A percentile compares a stretch with the other conserved stretches of the same genome.
Conservation (phyloP, 1,284 basidiomycete species). For the Sanghuangporus sanghuang region DNA sequence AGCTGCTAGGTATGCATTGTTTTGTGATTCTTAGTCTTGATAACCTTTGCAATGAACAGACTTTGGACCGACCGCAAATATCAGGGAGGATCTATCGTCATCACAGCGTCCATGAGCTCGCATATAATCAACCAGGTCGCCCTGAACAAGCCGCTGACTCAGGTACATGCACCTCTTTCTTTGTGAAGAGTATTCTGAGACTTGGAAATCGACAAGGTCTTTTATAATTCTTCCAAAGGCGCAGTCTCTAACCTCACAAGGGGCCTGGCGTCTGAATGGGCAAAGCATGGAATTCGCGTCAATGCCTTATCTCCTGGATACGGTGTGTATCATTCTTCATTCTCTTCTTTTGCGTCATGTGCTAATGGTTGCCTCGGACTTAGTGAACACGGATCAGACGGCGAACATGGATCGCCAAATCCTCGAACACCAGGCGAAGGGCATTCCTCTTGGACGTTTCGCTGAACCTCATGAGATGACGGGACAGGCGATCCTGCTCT, state of each 20-base stretch:
- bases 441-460: conserved; percentile 39
- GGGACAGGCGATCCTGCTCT: conserved; percentile 37
- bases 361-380: conserved; percentile 1
- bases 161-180: conserved; percentile 24
- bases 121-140: conserved; percentile 41
- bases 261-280: conserved; percentile 61
- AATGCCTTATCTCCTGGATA: conserved; percentile 61
- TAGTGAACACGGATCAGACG: conserved; percentile 36
- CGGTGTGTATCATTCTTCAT: conserved; percentile 27
- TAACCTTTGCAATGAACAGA: conserved; percentile 13
- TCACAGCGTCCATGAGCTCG: conserved; percentile 45
- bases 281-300: conserved; percentile 45
- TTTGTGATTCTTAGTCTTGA: not conserved
- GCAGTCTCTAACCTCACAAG: conserved; percentile 53
- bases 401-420: conserved; percentile 31
- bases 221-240: conserved; percentile 57
- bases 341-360: not conserved
- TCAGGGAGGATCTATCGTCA: conserved; percentile 36
- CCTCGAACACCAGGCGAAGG: conserved; percentile 29
- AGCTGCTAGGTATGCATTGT: conserved; percentile 30
- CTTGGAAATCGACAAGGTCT: conserved; percentile 34
- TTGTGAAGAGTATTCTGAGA: not conserved
- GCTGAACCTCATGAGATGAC: conserved; percentile 42
- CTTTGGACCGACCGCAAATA: conserved; percentile 25
- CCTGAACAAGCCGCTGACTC: conserved; percentile 30